Percentiles rank a stretch among this genome's conserved stretches.
Evolutionary conservation across 1,284 basidiomycete genomes (phyloP).

Genomic region (Ceratobasidium sp.): DNA sequence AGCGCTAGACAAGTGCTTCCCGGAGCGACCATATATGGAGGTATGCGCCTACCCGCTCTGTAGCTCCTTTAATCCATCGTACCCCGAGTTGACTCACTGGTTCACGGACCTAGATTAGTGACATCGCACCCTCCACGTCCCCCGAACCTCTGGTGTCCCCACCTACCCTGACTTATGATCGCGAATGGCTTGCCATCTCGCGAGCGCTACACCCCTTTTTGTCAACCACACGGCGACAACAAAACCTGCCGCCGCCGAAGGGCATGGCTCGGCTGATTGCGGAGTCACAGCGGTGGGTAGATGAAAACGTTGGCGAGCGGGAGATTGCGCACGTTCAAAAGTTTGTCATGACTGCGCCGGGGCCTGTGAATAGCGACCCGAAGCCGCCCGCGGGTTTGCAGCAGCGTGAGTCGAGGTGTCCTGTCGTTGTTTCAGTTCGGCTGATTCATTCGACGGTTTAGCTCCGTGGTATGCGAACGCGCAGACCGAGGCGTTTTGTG

Average conservation of each 20-base stretch:
- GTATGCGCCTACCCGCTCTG: conserved; percentile 55
- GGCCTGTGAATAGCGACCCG: conserved; percentile 51
- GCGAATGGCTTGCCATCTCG: conserved; percentile 92
- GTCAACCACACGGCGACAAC: conserved; percentile 60
- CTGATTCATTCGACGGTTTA: conserved; percentile 49
- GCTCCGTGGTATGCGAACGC: conserved; percentile 85
- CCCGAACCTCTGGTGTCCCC: conserved; percentile 40
- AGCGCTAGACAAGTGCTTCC: conserved; percentile 92
- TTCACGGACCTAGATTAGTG: conserved; percentile 65
- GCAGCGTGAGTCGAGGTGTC: conserved; percentile 40
- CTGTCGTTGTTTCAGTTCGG: neutral
- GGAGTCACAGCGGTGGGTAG: conserved; percentile 71
- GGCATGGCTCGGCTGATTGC: conserved; percentile 66
- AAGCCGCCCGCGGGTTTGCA: conserved; percentile 28
- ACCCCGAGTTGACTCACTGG: neutral
- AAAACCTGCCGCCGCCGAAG: conserved; percentile 65
- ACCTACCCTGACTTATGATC: conserved; percentile 68
- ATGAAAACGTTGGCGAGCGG: conserved; percentile 58
- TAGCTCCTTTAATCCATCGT: neutral
- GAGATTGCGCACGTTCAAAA: conserved; percentile 68
- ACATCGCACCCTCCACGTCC: conserved; percentile 58
- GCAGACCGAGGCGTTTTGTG: conserved; percentile 87
- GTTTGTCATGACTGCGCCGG: conserved; percentile 78
- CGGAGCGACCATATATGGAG: conserved; percentile 83
- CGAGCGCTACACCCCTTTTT: conserved; percentile 85